Evolutionary conservation across 768 basidiomycete genomes (phyloP).

Genomic region (Pleurotus tuber-regium): DNA sequence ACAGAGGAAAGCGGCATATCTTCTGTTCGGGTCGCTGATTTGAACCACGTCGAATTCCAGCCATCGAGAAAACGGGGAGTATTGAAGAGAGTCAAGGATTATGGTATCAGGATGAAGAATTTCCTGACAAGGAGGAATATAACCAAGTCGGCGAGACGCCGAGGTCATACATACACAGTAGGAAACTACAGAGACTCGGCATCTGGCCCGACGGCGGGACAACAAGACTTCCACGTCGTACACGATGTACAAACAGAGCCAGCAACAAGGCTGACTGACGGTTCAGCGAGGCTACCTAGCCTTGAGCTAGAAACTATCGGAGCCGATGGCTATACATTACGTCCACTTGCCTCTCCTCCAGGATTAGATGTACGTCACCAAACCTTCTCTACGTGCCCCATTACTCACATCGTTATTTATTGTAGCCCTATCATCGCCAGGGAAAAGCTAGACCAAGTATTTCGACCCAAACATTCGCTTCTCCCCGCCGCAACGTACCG

Average conservation of each 20-base stretch:
- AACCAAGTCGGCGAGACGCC: too few species aligned
- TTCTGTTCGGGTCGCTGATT: slow-evolving; percentile 1
- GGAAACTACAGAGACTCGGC: background rate
- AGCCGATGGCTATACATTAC: background rate
- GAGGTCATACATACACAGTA: too few species aligned
- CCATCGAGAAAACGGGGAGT: background rate
- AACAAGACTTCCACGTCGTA: background rate
- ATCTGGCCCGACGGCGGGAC: background rate
- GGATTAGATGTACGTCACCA: slow-evolving; percentile 22
- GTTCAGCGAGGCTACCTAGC: background rate
- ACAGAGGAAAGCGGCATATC: slow-evolving; percentile 7
- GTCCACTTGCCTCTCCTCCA: slow-evolving; percentile 21
- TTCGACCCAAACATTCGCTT: background rate
- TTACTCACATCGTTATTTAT: too few species aligned
- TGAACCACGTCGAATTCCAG: slow-evolving; percentile 6
- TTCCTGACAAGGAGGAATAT: background rate
- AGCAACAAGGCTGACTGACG: too few species aligned
- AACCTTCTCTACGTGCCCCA: background rate
- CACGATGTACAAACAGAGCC: too few species aligned
- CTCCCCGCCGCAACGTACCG: background rate
- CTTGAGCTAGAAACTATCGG: background rate
- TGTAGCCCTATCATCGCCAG: background rate
- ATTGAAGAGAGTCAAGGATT: slow-evolving; percentile 1
- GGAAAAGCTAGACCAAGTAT: background rate
- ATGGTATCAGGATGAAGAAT: slow-evolving; percentile 1